Evolutionary conservation across 805 yeast genomes (phyloP).

Genomic region (Zygotorulaspora danielsina): DNA sequence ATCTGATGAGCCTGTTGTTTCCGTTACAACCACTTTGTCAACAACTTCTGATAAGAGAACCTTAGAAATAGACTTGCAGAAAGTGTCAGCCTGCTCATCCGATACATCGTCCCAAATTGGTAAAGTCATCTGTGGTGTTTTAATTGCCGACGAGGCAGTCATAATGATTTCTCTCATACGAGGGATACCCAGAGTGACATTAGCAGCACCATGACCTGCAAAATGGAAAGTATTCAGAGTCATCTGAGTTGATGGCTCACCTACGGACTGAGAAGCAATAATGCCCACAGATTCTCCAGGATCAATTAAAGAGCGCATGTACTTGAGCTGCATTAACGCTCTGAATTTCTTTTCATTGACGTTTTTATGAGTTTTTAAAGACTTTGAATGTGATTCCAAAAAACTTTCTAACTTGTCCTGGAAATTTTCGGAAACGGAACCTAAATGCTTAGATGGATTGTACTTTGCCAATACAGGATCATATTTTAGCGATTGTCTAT

Average conservation of each 20-base stretch:
- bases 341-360: slow-evolving; percentile 76
- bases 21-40: slow-evolving; percentile 79
- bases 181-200: slow-evolving; percentile 98
- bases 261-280: slow-evolving; percentile 95
- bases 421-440: slow-evolving; percentile 88
- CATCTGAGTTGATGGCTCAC: slow-evolving; percentile 99
- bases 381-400: slow-evolving; percentile 49
- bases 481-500: slow-evolving; percentile 56
- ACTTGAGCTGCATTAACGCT: slow-evolving; percentile 96
- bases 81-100: slow-evolving; percentile 84
- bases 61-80: slow-evolving; percentile 84
- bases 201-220: slow-evolving; percentile 99
- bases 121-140: slow-evolving; percentile 98
- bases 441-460: slow-evolving; percentile 86
- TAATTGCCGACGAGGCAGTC: slow-evolving; percentile 95
- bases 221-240: slow-evolving; percentile 95
- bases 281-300: slow-evolving; percentile 99
- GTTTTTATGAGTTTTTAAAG: slow-evolving; percentile 49
- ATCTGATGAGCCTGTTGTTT: slow-evolving; percentile 67
- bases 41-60: slow-evolving; percentile 85
- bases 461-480: slow-evolving; percentile 85
- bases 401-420: slow-evolving; percentile 73
- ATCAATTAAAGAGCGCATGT: slow-evolving; percentile 89
- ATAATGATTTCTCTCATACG: slow-evolving; percentile 99
- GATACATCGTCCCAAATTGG: slow-evolving; percentile 77